A percentile compares a stretch with the other conserved stretches of the same genome.
Conservation (phyloP, 352 stramenopile species). For the Phytopythium delawarense region DNA sequence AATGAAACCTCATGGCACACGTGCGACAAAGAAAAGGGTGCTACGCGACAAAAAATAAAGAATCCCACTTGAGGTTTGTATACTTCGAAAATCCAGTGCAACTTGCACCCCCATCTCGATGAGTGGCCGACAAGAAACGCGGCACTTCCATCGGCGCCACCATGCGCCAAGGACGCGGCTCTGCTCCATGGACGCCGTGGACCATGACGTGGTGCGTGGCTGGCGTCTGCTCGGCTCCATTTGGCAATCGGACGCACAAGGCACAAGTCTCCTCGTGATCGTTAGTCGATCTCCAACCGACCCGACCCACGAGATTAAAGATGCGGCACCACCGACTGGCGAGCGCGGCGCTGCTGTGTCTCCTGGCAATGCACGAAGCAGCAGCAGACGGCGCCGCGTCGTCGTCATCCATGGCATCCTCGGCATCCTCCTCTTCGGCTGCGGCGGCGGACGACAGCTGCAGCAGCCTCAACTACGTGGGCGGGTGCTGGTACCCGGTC, state of each 20-base stretch:
- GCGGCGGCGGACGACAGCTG: not conserved
- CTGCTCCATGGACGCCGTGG: not conserved
- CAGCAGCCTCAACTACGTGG: slow-evolving; percentile 9
- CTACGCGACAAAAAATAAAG: not conserved
- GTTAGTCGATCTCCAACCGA: not conserved
- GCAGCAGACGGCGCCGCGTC: not conserved
- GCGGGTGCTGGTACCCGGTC: slow-evolving; percentile 11
- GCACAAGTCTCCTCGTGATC: not conserved
- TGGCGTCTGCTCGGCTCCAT: not conserved
- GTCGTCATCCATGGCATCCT: slow-evolving; percentile 2
- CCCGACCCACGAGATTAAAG: not conserved
- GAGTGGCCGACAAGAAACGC: slow-evolving; percentile 1
- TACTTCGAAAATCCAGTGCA: not conserved
- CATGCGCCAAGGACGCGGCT: too few relatives aligned
- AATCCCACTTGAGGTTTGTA: not conserved
- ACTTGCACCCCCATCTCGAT: not conserved
- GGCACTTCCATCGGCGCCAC: too few relatives aligned
- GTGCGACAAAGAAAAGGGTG: not conserved
- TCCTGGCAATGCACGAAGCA: not conserved
- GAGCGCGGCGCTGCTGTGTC: not conserved
- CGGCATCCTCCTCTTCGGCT: not conserved
- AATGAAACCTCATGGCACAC: not conserved
- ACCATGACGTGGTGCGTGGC: not conserved
- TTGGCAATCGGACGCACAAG: not conserved
- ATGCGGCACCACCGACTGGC: not conserved